Conservation (phyloP, 768 basidiomycete species). For the Termitomyces titanicus region DNA sequence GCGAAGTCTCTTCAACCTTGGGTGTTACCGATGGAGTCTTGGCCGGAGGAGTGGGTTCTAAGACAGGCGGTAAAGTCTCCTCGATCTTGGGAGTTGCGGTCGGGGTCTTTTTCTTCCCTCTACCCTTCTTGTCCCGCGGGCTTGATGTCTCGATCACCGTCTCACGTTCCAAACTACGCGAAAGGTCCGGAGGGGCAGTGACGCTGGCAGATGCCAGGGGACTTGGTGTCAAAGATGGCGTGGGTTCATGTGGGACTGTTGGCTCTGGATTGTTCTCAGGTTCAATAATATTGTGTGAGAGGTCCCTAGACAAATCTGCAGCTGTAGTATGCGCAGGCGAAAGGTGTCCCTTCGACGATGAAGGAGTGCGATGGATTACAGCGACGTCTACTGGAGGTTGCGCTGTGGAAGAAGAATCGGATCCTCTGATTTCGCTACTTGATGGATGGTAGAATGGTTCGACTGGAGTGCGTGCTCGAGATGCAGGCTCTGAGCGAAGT, state of each 20-base stretch:
- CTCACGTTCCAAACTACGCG: constrained; percentile 16
- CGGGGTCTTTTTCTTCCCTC: constrained; percentile 20
- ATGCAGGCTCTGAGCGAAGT: constrained; percentile 42
- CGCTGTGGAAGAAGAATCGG: constrained; percentile 12
- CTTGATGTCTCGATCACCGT: constrained; percentile 1
- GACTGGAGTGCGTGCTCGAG: constrained; percentile 49
- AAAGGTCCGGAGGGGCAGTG: constrained; percentile 15
- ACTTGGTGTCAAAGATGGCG: constrained; percentile 11
- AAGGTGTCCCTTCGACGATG: constrained; percentile 5
- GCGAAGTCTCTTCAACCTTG: background rate
- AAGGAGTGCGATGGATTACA: constrained; percentile 8
- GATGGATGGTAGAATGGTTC: constrained; percentile 17
- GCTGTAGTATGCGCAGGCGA: constrained; percentile 13
- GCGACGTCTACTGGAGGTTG: constrained; percentile 6
- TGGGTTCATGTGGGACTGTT: background rate
- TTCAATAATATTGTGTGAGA: constrained; percentile 15
- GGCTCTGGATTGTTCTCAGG: constrained; percentile 9
- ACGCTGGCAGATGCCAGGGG: constrained; percentile 10
- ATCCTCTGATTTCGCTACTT: constrained; percentile 20
- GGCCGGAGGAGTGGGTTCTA: constrained; percentile 14
- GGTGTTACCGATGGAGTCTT: constrained; percentile 11
- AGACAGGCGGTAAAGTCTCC: constrained; percentile 8
- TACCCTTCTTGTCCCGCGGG: constrained; percentile 19
- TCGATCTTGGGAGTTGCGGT: constrained; percentile 14
- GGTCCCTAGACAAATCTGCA: constrained; percentile 15